Evolutionary conservation across 345 rosid genomes (phyloP), one percentile per base, ranked within the genome.

Genomic region (Microthlaspi erraticum): DNA sequence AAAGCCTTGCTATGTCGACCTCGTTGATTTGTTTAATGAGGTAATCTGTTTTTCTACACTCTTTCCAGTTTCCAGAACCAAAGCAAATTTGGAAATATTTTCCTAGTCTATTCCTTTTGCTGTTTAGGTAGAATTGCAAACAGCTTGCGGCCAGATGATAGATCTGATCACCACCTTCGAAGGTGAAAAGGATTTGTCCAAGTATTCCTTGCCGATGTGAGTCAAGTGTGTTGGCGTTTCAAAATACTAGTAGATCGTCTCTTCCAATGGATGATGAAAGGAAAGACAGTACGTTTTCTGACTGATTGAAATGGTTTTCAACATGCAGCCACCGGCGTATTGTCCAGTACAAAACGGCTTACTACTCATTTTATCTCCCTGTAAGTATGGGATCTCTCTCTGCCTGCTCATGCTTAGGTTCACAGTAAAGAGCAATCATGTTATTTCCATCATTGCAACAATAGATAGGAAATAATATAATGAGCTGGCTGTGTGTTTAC

Each of bases 341-440:
- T 80, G 90, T 83, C 66, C 85, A 90, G 69, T 88, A 86, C 83
- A 90, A 90, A 70, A 83, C 86, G 7, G 92, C 90, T 34, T 90
- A 86, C 62, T 90, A 88, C 71, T 86, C 97, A 41, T 81, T 90
- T 79, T 90, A 88, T 78, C 92, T 90, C 55, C 92, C 97, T 53
- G 97, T 90, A 74, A 84, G 96, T 82, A 46, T 45, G 54, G 42
- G 34, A 19, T 41, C 31, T 11, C 38, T 44, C 14, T n/a, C 36
- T 46, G 41, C 14, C 33, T 63, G 38, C 23, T 66, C 72, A 32
- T 58, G 58, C 6, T 14, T 73, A 44, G 51, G 20, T 14, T 20
- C 46, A 10, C 29, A 12, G 39, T 61, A n/a, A 6, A 42, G 38
- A 42, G 38, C 54, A 42, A n/a, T 41, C 46, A n/a, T 26, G 29